These are phyloP conservation scores for Suhomyces chickasaworum DNA, from an alignment of 1,139 yeast species.

Conservation along the genomic window DNA sequence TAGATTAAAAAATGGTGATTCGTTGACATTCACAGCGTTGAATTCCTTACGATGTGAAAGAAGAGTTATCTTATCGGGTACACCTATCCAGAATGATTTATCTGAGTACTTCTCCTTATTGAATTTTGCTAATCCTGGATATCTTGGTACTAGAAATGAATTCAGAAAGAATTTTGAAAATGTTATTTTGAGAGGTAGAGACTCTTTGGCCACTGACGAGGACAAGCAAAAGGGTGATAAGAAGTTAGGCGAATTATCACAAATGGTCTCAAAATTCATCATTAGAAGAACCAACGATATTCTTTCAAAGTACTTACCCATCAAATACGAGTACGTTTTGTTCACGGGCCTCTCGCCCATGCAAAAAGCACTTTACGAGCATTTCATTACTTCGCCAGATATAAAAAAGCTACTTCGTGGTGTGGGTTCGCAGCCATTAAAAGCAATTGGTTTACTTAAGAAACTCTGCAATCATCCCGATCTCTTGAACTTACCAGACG, in stretches of 20 bases:
- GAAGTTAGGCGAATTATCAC: slow-evolving; percentile 71
- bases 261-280: slow-evolving; percentile 82
- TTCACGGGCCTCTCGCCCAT: slow-evolving; percentile 83
- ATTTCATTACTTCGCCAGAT: slow-evolving; percentile 80
- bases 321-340: slow-evolving; percentile 93
- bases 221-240: slow-evolving; percentile 73
- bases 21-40: slow-evolving; percentile 86
- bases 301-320: slow-evolving; percentile 87
- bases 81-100: slow-evolving; percentile 95
- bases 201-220: slow-evolving; percentile 83
- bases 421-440: slow-evolving; percentile 77
- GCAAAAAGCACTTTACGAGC: slow-evolving; percentile 70
- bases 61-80: slow-evolving; percentile 91
- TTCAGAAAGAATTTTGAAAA: slow-evolving; percentile 84
- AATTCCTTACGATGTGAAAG: slow-evolving; percentile 81
- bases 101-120: slow-evolving; percentile 91
- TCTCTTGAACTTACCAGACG: slow-evolving; percentile 72
- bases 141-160: slow-evolving; percentile 80
- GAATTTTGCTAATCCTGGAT: slow-evolving; percentile 93
- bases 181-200: slow-evolving; percentile 81
- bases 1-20: slow-evolving; percentile 90
- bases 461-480: slow-evolving; percentile 95
- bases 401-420: slow-evolving; percentile 72
- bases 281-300: slow-evolving; percentile 96
- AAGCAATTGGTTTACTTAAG: slow-evolving; percentile 85